Percentiles rank a stretch among this genome's conserved stretches.
phyloP scores from a whole-genome alignment of 176 grass and related monocot species.

The Lolium perenne region DNA sequence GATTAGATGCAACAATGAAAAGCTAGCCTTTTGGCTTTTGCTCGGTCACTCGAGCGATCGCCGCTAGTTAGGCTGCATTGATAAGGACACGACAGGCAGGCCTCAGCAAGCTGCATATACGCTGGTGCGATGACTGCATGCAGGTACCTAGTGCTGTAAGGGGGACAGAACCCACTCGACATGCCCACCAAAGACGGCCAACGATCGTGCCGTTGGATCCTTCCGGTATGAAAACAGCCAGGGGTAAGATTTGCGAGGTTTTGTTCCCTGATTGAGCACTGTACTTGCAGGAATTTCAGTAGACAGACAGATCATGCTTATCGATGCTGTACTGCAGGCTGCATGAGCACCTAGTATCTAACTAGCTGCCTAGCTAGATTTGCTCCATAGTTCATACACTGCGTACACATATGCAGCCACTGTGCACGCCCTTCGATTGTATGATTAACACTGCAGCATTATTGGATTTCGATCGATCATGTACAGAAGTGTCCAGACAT shows the following conservation, averaged over 20 bases:
- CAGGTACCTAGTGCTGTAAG: too few relatives aligned
- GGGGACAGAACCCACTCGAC: not conserved
- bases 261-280: conserved; percentile 1
- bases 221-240: not conserved
- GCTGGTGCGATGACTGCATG: too few relatives aligned
- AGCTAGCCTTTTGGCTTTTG: not conserved
- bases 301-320: not conserved
- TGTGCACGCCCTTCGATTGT: not conserved
- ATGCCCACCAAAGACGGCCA: not conserved
- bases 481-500: too few relatives aligned
- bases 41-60: not conserved
- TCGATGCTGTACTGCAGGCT: not conserved
- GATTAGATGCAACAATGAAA: not conserved
- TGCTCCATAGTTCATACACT: not conserved
- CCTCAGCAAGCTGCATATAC: too few relatives aligned
- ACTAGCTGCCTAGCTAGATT: not conserved
- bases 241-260: not conserved
- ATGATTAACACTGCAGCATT: not conserved
- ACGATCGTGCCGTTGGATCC: not conserved
- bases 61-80: not conserved
- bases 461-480: not conserved
- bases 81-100: not conserved
- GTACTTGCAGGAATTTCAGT: not conserved
- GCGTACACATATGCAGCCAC: not conserved
- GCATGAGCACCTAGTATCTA: not conserved